Conservation (phyloP, 148 eudicot genomes). For the Rhododendron henanense region DNA sequence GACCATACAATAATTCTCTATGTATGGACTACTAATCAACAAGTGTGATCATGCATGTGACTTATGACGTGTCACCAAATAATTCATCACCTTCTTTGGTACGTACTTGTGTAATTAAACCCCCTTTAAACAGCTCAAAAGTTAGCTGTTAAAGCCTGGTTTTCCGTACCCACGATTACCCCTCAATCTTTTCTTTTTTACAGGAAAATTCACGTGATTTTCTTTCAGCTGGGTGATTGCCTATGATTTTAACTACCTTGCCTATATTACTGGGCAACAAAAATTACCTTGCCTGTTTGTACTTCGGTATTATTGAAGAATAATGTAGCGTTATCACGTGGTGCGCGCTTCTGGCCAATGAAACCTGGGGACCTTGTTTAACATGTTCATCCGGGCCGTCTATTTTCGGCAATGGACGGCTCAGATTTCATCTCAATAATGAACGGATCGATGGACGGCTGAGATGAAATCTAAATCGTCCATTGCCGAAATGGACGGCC, state of each 20-base stretch:
- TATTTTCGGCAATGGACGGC: too few species aligned
- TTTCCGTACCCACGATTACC: constrained; percentile 3
- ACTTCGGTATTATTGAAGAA: too few species aligned
- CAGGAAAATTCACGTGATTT: neutral
- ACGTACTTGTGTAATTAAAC: neutral
- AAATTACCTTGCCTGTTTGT: too few species aligned
- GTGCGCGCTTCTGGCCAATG: too few species aligned
- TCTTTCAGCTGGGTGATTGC: neutral
- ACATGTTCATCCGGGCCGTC: too few species aligned
- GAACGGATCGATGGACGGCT: too few species aligned
- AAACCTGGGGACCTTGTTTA: too few species aligned
- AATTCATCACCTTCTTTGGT: neutral
- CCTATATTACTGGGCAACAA: too few species aligned
- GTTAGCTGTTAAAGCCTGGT: neutral
- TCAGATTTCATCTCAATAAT: too few species aligned
- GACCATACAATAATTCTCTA: constrained; percentile 20
- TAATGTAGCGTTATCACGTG: too few species aligned
- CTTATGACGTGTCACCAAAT: constrained; percentile 40
- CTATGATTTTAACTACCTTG: neutral
- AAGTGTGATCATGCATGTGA: constrained; percentile 51
- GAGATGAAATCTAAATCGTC: too few species aligned
- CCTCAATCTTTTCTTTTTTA: neutral
- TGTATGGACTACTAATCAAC: constrained; percentile 11
- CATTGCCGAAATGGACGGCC: too few species aligned
- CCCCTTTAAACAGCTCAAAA: neutral